Percentiles rank a stretch among this genome's conserved stretches.
phyloP scores from a whole-genome alignment of 2,329 filamentous ascomycete species.

The Teratosphaeria zuluensis region DNA sequence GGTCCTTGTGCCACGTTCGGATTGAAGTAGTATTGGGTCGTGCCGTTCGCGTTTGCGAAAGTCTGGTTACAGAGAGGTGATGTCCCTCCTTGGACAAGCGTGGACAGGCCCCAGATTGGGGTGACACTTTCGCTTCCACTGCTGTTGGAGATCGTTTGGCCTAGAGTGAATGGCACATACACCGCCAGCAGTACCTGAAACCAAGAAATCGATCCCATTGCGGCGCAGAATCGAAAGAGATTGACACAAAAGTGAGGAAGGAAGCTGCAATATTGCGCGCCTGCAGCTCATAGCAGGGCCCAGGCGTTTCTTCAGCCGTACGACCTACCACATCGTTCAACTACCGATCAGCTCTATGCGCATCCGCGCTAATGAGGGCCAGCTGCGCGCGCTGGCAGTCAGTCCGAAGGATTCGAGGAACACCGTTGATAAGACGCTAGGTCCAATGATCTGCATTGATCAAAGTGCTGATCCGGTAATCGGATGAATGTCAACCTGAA shows the following conservation, averaged over 20 bases:
- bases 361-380: not conserved
- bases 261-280: not conserved
- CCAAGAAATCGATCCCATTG: not conserved
- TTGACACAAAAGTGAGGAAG: not conserved
- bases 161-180: not conserved
- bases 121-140: not conserved
- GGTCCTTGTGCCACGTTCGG: not conserved
- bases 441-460: not conserved
- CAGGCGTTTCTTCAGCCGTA: not conserved
- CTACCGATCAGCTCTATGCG: not conserved
- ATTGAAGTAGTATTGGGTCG: not conserved
- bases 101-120: not conserved
- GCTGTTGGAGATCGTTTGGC: not conserved
- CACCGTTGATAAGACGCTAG: not conserved
- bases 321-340: not conserved
- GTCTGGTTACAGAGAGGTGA: not conserved
- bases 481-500: not conserved
- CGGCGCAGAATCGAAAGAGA: not conserved
- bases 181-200: not conserved
- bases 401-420: not conserved
- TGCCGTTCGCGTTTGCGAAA: not conserved
- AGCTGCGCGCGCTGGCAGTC: not conserved
- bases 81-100: not conserved
- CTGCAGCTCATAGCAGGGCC: not conserved
- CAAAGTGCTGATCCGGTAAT: not conserved